Evolutionary conservation across 2,329 filamentous ascomycete genomes (phyloP), one percentile per base, ranked within the genome.

Genomic region (Colletotrichum aenigma): DNA sequence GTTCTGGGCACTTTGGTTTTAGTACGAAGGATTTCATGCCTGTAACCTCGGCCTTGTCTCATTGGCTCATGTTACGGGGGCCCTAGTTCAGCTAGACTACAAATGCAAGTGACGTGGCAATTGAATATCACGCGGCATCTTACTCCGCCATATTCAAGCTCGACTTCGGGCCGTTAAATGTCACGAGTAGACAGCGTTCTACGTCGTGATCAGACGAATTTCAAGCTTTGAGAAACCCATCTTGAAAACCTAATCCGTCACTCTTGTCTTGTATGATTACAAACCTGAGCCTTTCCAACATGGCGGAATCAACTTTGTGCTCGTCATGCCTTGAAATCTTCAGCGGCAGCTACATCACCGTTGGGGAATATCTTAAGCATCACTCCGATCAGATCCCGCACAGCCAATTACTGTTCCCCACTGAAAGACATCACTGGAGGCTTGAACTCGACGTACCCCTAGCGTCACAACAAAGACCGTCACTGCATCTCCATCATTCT

Each of bases 201-300:
- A 43, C 38, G 16, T 43, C 4, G 38, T 6, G 38, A 10, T 43
- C 38, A n/a, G 38, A 43, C 0, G 18, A 4, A 8, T 0, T 43
- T 3, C 38, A 43, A 9, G 38, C 4, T 43, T 43, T n/a, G 38
- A 10, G 18, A n/a, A 10, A 43, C 7, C 9, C 38, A 43, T 43
- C 9, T 10, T 10, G 18, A 18, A 43, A 43, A 12, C 5, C 38
- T 43, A 0, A 43, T n/a, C 8, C 16, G 16, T 43, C 16, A 43
- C 1, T 43, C 4, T 1, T 8, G 0, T 43, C 16, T 43, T 0
- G 3, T 10, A 18, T 43, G 16, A 0, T 43, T 10, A 2, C 38
- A 6, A 9, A n/a, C 4, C 36, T 18, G 8, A 18, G 16, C 16
- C 16, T 18, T 48, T 21, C 6, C n/a, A 52, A 21, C n/a, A 52